These are phyloP conservation scores for Sistotremastrum suecicum DNA, from an alignment of 768 basidiomycete genomes.

Conservation along the genomic window DNA sequence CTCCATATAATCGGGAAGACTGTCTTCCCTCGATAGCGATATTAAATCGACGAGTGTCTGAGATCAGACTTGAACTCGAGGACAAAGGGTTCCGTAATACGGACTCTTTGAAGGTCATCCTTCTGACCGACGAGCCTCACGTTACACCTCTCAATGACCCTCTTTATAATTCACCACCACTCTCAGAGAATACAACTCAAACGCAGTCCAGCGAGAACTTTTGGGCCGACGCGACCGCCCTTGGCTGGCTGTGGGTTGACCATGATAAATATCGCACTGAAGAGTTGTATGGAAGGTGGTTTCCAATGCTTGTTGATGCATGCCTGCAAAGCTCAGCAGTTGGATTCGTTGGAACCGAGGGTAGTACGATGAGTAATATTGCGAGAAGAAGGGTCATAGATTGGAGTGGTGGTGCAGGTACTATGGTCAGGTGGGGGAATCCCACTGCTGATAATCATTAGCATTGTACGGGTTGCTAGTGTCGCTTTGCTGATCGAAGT, in stretches of 20 bases:
- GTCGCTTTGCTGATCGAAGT: no score
- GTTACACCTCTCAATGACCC: no score
- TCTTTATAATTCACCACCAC: no score
- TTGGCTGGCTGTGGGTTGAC: conserved; percentile 13
- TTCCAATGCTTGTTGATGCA: conserved; percentile 10
- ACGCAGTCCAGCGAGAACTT: conserved; percentile 16
- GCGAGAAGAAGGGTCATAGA: conserved; percentile 12
- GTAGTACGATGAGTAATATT: conserved; percentile 13
- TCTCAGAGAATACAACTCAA: no score
- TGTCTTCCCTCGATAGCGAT: conserved; percentile 41
- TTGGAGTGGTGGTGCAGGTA: conserved; percentile 4
- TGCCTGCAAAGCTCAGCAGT: conserved; percentile 12
- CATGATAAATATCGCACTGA: conserved; percentile 22
- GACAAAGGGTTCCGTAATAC: conserved; percentile 22
- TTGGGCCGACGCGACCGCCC: conserved; percentile 7
- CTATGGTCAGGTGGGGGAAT: neutral
- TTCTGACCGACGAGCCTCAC: conserved; percentile 45
- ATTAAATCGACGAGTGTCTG: conserved; percentile 37
- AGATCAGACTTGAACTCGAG: conserved; percentile 29
- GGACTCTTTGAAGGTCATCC: conserved; percentile 36
- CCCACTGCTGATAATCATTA: no score
- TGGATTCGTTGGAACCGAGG: conserved; percentile 15
- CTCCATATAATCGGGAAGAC: conserved; percentile 22
- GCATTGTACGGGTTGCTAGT: no score
- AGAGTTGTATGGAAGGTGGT: conserved; percentile 29